Percentiles rank a stretch among this genome's conserved stretches.
Evolutionary conservation across 768 basidiomycete genomes (phyloP).

Genomic region (Hygrocybe punicea): DNA sequence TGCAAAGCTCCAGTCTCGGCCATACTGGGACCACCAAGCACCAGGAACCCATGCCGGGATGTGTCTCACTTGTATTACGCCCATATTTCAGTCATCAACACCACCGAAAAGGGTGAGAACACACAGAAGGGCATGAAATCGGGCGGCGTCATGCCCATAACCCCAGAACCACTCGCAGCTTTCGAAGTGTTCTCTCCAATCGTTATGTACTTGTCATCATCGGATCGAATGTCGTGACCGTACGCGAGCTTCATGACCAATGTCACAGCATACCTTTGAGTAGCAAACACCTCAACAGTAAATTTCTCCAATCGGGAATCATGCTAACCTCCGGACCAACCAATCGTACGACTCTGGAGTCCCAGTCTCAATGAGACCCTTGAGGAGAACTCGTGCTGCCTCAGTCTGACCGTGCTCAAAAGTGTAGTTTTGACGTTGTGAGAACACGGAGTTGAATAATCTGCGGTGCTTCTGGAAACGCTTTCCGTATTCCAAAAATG

Average conservation of each 20-base stretch:
- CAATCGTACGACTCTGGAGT: conserved; percentile 17
- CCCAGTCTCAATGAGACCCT: conserved; percentile 23
- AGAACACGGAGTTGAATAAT: conserved; percentile 20
- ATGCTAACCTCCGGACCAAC: not conserved
- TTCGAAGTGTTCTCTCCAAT: conserved; percentile 17
- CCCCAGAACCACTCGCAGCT: conserved; percentile 12
- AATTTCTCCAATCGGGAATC: not conserved
- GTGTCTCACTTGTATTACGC: conserved; percentile 5
- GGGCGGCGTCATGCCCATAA: conserved; percentile 17
- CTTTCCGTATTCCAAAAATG: conserved; percentile 21
- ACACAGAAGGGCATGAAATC: conserved; percentile 15
- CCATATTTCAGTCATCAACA: too few species aligned
- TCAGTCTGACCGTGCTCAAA: conserved; percentile 28
- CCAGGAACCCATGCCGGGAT: not conserved
- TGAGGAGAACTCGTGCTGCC: conserved; percentile 33
- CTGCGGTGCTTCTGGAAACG: conserved; percentile 21
- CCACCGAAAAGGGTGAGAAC: too few species aligned
- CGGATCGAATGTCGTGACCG: conserved; percentile 22
- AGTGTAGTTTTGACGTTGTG: conserved; percentile 16
- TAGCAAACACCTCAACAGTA: not conserved
- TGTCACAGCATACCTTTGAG: conserved; percentile 21
- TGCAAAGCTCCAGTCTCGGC: conserved; percentile 26
- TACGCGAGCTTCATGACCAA: conserved; percentile 22
- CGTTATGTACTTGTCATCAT: conserved; percentile 23
- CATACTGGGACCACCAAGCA: conserved; percentile 20